A percentile compares a stretch with the other conserved stretches of the same genome.
phyloP scores from a whole-genome alignment of 2,329 filamentous ascomycete species.

The Trichoderma oligosporum region DNA sequence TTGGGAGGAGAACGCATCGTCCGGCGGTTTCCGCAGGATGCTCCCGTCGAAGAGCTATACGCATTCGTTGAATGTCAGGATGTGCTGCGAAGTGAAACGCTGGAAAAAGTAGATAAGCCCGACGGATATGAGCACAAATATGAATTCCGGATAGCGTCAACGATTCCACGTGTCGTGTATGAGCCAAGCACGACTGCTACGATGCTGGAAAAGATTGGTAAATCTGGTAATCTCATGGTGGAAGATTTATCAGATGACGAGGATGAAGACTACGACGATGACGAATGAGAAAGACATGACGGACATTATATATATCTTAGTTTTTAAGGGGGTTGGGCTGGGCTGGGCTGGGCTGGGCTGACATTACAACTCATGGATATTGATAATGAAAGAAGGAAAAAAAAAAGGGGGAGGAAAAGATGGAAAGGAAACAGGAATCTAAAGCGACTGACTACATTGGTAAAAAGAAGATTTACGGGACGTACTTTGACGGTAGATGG shows the following conservation, averaged over 20 bases:
- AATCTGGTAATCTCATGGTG: slow-evolving; percentile 84
- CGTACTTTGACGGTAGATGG: too few species aligned
- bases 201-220: slow-evolving; percentile 70
- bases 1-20: slow-evolving; percentile 69
- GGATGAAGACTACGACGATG: slow-evolving; percentile 30
- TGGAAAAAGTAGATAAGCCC: slow-evolving; percentile 50
- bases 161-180: slow-evolving; percentile 80
- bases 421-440: too few species aligned
- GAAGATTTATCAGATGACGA: slow-evolving; percentile 54
- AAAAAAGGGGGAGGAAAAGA: too few species aligned
- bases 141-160: slow-evolving; percentile 77
- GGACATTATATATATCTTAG: not conserved
- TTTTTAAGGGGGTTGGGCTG: too few species aligned
- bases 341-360: too few species aligned
- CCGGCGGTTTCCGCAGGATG: slow-evolving; percentile 66
- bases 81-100: slow-evolving; percentile 46
- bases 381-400: too few species aligned
- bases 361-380: too few species aligned
- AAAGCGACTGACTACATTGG: too few species aligned
- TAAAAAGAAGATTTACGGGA: too few species aligned
- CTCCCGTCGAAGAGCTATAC: slow-evolving; percentile 82
- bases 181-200: slow-evolving; percentile 63
- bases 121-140: slow-evolving; percentile 71
- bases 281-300: slow-evolving; percentile 25
- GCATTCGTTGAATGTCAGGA: slow-evolving; percentile 94